Conservation (phyloP, 768 basidiomycete species). For the Amanita thiersii region DNA sequence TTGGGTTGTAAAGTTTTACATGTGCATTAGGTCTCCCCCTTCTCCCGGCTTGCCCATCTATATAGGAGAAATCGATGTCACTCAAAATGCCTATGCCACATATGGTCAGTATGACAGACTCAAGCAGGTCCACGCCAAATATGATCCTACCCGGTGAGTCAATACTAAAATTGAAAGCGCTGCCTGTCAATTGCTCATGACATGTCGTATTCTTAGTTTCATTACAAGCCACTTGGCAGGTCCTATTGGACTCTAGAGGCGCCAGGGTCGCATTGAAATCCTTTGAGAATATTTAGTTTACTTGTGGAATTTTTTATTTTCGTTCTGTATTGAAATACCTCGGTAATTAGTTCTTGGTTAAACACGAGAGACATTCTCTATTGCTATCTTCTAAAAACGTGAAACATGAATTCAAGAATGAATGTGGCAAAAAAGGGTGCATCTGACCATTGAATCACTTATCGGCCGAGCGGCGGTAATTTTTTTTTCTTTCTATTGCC, state of each 20-base stretch:
- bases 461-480: no score
- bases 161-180: background rate
- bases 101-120: constrained; percentile 30
- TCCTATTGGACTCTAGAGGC: constrained; percentile 18
- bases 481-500: no score
- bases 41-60: constrained; percentile 31
- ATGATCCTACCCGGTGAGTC: constrained; percentile 34
- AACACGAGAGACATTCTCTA: no score
- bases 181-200: background rate
- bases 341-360: no score
- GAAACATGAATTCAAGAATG: no score
- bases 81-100: constrained; percentile 29
- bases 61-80: constrained; percentile 30
- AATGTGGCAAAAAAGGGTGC: no score
- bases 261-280: no score
- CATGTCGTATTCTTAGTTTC: constrained; percentile 19
- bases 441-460: no score
- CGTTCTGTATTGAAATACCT: no score
- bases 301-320: no score
- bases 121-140: constrained; percentile 30
- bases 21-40: constrained; percentile 23
- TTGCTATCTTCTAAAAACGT: no score
- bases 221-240: constrained; percentile 25
- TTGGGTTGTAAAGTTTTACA: constrained; percentile 1
- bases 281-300: no score